Base-by-base conservation (phyloP, 257 asterid species). In the Fraxinus quadrangulata region DNA sequence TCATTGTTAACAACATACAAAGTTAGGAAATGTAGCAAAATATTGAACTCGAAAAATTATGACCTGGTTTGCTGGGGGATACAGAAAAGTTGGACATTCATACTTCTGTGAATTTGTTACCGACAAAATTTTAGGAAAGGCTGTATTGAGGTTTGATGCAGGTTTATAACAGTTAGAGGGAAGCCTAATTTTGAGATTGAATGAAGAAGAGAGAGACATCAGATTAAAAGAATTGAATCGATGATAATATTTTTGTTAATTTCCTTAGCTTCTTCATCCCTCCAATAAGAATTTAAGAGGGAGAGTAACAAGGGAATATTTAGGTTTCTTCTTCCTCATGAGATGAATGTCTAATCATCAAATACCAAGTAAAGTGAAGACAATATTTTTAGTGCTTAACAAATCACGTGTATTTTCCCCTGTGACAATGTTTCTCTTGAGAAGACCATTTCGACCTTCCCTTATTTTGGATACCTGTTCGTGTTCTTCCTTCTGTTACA, bases 251-350 rank as follows among this genome's bases (percentile, higher is more conserved):
- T 14, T n/a, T 31, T 23, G 68, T 28, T 24, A 67, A 33, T 31
- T 51, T 28, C 21, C 47, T 76, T 73, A 72, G 54, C 23, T 5
- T 75, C 28, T 36, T 71, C 71, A 7, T 70, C 31, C 73, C 23
- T 81, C n/a, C 75, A 28, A 69, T 37, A 76, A 51, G 78, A 75
- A 80, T 85, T 39, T 86, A 85, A 89, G 89, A 87, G 85, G 79
- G 61, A 75, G 80, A 4, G 61, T 17, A 12, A 34, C 45, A 11
- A 81, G 85, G 89, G 97, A 92, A 92, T 87, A 85, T 85, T 88
- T 80, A 89, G 96, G 89, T 86, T 90, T 91, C 97, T 89, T 91
- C 90, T 78, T 82, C 81, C 81, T 85, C 84, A 88, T 91, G 89
- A 67, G 67, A 71, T 54, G 72, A 42, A 42, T 79, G 68, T 67